Conservation (phyloP, 2,329 filamentous ascomycete genomes). For the Botrytis porri region DNA sequence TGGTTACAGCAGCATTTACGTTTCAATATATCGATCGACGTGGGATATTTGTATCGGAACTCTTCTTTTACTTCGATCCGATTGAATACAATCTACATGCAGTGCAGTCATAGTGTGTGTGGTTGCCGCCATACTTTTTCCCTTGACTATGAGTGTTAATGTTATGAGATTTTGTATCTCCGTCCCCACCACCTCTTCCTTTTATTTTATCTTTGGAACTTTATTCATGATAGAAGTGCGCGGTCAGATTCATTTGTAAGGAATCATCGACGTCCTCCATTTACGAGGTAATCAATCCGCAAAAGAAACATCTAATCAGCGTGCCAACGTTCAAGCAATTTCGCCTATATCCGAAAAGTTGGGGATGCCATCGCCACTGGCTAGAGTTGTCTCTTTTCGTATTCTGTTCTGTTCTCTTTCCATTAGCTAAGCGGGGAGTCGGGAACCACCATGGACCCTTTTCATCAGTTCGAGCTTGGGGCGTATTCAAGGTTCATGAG, state of each 20-base stretch:
- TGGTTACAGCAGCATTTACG: constrained; percentile 12
- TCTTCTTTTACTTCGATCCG: neutral
- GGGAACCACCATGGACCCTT: neutral
- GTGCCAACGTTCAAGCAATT: neutral
- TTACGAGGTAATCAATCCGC: neutral
- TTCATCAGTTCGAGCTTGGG: neutral
- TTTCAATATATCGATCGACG: constrained; percentile 11
- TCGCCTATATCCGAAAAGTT: neutral
- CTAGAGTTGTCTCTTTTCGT: neutral
- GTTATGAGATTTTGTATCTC: neutral
- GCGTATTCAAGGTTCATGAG: constrained; percentile 5
- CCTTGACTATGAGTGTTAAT: neutral
- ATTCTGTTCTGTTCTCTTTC: neutral
- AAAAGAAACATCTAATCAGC: neutral
- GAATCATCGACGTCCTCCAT: neutral
- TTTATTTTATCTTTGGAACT: neutral
- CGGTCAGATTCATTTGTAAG: too few species aligned
- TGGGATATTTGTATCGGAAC: neutral
- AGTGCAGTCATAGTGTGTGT: neutral
- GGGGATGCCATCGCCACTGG: neutral
- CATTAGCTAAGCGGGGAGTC: neutral
- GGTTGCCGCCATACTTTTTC: constrained; percentile 5
- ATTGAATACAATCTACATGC: neutral
- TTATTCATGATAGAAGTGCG: neutral
- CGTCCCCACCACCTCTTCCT: neutral